Base-by-base conservation (phyloP, 805 yeast genomes). In the Candida stauntonica region DNA sequence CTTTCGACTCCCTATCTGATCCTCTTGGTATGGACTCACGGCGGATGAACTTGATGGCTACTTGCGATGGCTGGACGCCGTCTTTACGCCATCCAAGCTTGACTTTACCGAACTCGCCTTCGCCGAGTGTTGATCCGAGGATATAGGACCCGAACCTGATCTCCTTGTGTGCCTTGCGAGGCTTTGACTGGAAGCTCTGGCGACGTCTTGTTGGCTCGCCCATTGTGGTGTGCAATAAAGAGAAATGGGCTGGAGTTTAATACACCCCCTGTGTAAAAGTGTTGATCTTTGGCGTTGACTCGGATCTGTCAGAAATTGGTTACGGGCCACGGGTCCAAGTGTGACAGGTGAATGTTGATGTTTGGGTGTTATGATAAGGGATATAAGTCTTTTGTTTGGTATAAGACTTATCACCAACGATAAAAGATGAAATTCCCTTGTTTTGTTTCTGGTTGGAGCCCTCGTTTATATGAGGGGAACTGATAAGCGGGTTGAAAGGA, bases 51-150 rank as follows among this genome's bases (percentile, higher is more conserved):
- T 93, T 93, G 53, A 93, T 88, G 33, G 99, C 99, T 9, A 87
- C 95, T 63, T 88, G 94, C 27, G 82, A 50, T 3, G 60, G 59
- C 42, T 78, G 76, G 55, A 77, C 66, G 15, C 87, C 88, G 52
- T 80, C 89, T 58, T 85, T 86, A 44, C 95, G 72, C 97, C 97
- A 91, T 12, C 97, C 98, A 17, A 93, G 69, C 60, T 91, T 93
- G 42, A 93, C 99, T 62, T 93, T 91, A 42, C 99, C 99, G 62
- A 93, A 93, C 58, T 93, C 99, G 34, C 99, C 99, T 64, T 93
- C 96, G 24, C 99, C 99, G 12, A 93, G 66, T 1, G 99, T 91
- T 12, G 95, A 81, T 3, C 98, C 99, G 7, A 93, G 71, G 17
- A 86, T 76, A 55, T 89, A 93, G 12, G 86, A 79, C 18, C 99